These are phyloP conservation scores for Nemania sp. DNA, from an alignment of 2,329 filamentous ascomycete genomes.

Conservation along the genomic window DNA sequence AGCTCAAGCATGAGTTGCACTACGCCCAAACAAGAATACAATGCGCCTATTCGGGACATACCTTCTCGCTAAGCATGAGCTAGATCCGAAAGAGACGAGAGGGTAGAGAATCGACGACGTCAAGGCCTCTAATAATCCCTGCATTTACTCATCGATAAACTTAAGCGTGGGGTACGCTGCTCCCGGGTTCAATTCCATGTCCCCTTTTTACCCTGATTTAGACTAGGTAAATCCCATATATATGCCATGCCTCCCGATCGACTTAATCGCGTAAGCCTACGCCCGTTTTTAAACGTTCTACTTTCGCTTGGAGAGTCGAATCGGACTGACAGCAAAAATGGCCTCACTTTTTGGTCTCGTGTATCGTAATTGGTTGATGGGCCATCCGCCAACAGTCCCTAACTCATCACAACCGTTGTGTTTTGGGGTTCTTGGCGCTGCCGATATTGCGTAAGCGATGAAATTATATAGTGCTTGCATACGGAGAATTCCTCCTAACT, in stretches of 20 bases:
- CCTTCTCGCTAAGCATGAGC: no score
- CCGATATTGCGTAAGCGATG: slow-evolving; percentile 53
- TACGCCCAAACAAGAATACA: no score
- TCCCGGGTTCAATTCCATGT: background rate
- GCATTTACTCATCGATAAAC: no score
- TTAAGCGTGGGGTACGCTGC: background rate
- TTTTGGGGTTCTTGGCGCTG: slow-evolving; percentile 59
- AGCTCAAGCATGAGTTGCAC: no score
- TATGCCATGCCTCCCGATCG: background rate
- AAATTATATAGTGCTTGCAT: background rate
- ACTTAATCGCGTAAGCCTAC: background rate
- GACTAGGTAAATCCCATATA: background rate
- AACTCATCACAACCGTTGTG: slow-evolving; percentile 48
- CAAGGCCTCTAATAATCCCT: no score
- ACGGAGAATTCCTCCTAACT: slow-evolving; percentile 4
- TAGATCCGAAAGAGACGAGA: no score
- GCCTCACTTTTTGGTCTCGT: slow-evolving; percentile 39
- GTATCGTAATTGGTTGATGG: slow-evolving; percentile 45
- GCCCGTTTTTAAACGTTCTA: background rate
- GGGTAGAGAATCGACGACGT: no score
- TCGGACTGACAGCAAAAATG: slow-evolving; percentile 30
- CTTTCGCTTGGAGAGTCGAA: background rate
- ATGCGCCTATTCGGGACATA: no score
- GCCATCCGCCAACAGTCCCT: slow-evolving; percentile 38
- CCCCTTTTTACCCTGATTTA: background rate